Base-by-base conservation (phyloP, 2,329 filamentous ascomycete genomes). In the Aspergillus eucalypticola region DNA sequence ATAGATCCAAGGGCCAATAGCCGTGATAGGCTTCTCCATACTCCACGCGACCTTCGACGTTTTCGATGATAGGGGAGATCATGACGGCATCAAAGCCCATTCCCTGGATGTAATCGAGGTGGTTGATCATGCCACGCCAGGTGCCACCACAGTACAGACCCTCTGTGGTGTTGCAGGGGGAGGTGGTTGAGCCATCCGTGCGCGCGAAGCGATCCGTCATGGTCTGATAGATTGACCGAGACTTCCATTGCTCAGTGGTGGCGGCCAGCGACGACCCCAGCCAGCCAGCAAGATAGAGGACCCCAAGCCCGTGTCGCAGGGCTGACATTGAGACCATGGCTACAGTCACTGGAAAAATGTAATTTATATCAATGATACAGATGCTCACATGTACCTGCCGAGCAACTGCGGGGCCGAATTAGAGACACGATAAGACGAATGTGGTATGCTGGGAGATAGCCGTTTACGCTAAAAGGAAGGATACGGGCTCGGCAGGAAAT, bases 81-180 rank as follows among this genome's bases (percentile, higher is more conserved):
- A 73, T 80, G 29, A 83, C 72, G 5, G 81, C 79, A 67, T 81
- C 78, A 56, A 83, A 83, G 0, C 81, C 81, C 71, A 82, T 76
- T 11, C 70, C 75, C 60, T 81, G 73, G 60, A 84, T 83, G 65
- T 84, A 84, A 65, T 83, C 81, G 8, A 84, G 71, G 23, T 80
- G 75, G 39, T 77, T 73, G 59, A 80, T 78, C 3, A 81, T 77
- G 7, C 81, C 81, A 62, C 76, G 73, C 76, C 80, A 83, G 21
- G 81, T 82, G 8, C 82, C 82, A 50, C 82, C 82, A 61, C 83
- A 85, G 63, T 83, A 82, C 5, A 74, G 42, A 6, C 72, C 69
- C 29, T 64, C 67, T 4, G 64, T 66, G 2, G 70, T 60, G 49
- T 74, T 70, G 63, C 75, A 77, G 25, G 68, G 50, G 23, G 67